These are phyloP conservation scores for Kernera saxatilis DNA, from an alignment of 345 rosid genomes.

Conservation along the genomic window DNA sequence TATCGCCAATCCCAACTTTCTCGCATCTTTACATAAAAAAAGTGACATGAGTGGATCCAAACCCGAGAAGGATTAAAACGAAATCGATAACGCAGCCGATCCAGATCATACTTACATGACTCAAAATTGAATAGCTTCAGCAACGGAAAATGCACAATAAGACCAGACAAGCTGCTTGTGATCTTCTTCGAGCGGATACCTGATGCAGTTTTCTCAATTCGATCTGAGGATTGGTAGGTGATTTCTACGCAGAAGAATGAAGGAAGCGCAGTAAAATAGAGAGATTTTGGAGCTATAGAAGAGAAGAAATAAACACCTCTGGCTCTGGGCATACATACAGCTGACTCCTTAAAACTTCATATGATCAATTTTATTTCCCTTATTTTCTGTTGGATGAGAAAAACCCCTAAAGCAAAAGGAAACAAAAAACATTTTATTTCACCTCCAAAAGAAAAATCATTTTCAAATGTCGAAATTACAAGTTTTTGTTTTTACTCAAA, in stretches of 20 bases:
- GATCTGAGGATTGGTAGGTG: slow-evolving; percentile 9
- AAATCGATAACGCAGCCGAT: slow-evolving; percentile 1
- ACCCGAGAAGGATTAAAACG: not conserved
- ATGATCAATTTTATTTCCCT: no score
- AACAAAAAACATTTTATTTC: no score
- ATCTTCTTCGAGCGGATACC: not conserved
- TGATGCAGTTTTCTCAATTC: not conserved
- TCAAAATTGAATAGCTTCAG: not conserved
- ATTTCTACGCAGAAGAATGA: no score
- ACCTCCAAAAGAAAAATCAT: not conserved
- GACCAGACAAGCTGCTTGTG: not conserved
- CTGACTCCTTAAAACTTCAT: no score
- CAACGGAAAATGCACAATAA: not conserved
- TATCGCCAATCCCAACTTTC: not conserved
- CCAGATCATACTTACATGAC: slow-evolving; percentile 10
- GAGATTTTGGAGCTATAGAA: no score
- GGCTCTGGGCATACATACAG: no score
- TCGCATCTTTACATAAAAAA: not conserved
- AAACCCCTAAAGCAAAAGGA: no score
- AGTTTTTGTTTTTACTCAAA: not conserved
- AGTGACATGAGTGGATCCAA: slow-evolving; percentile 14
- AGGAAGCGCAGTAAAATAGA: no score
- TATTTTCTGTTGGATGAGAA: no score
- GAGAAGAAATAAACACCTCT: no score
- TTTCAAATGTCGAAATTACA: not conserved